phyloP scores from a whole-genome alignment of 495 filamentous ascomycete genomes.

The Xylaria palmicola region DNA sequence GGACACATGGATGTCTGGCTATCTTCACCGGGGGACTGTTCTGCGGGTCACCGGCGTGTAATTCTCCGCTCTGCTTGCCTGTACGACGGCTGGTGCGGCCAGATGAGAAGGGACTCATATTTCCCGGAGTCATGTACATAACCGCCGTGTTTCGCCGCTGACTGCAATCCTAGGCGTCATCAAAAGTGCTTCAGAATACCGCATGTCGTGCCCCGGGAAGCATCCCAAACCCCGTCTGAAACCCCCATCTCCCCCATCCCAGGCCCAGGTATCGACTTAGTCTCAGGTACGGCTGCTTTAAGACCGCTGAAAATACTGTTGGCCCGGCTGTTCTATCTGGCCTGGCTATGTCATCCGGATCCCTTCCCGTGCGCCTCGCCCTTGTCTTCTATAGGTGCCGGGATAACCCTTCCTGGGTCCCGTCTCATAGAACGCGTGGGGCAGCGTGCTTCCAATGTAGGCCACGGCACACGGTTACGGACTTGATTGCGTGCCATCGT shows the following conservation, averaged over 20 bases:
- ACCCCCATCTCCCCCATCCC: not conserved
- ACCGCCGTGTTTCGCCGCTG: constrained; percentile 28
- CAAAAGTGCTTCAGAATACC: constrained; percentile 19
- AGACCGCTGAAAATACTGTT: not conserved
- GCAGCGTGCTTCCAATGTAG: constrained; percentile 13
- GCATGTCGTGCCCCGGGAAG: constrained; percentile 18
- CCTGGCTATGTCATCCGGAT: constrained; percentile 2
- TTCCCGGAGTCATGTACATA: constrained; percentile 37
- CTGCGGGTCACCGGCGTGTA: constrained; percentile 23
- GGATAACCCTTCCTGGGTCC: constrained; percentile 27
- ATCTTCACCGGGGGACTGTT: constrained; percentile 8
- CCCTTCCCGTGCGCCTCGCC: not conserved
- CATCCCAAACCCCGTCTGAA: not conserved
- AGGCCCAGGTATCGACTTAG: not conserved
- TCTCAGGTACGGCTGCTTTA: not conserved
- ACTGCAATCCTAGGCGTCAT: constrained; percentile 14
- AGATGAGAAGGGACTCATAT: constrained; percentile 27
- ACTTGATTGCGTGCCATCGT: constrained; percentile 9
- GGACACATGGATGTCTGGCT: constrained; percentile 31
- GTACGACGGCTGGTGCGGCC: constrained; percentile 20
- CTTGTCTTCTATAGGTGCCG: constrained; percentile 14
- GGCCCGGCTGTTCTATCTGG: not conserved
- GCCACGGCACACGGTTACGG: not conserved
- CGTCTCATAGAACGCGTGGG: constrained; percentile 33
- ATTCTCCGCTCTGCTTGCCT: constrained; percentile 27